Base-by-base conservation (phyloP, 2,329 filamentous ascomycete species). In the Teratosphaeriaceae sp. region DNA sequence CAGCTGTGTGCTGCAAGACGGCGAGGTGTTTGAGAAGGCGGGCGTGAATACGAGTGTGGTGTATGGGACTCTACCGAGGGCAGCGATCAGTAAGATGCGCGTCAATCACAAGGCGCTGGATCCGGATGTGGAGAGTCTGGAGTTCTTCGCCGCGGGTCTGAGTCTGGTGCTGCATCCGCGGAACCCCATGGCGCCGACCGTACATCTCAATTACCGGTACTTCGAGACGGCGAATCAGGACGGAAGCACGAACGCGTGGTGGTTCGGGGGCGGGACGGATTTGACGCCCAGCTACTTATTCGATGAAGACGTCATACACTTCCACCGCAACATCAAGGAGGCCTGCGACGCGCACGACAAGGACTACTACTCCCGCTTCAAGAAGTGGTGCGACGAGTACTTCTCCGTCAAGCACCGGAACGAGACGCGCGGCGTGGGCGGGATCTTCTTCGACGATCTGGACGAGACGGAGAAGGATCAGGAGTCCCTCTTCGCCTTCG, bases 401-500 rank as follows among this genome's bases (percentile, higher is more conserved):
- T 98, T 98, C 69, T 83, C 77, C 71, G 85, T 96, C 66, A 90
- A 89, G 64, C 92, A 98, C 70, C 81, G 92, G 36, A 78, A 79
- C 46, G 92, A 98, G 70, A 74, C 80, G 36, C 84, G 92, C 38
- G 92, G 92, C 44, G 71, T 98, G 24, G 92, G 92, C 41, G 92
- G 92, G 42, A 97, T 98, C 66, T 98, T 98, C 78, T 98, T 98
- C 60, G 92, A 98, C 66, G 92, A 98, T 63, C 75, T 98, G 12
- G 92, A 98, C 63, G 85, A 85, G 57, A 77, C 79, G 1, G 85
- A 90, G 57, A 87, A 88, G 48, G 86, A 92, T 58, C 82, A 86
- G 55, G 89, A 97, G 62, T 86, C 88, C 53, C 78, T 89, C 0
- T 97, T 98, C 63, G 80, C 85, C 13, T 97, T 96, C 55, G 79